Percentiles rank a stretch among this genome's conserved stretches.
Evolutionary conservation across 2,329 filamentous ascomycete species (phyloP).

Genomic region (Massarina eburnea): DNA sequence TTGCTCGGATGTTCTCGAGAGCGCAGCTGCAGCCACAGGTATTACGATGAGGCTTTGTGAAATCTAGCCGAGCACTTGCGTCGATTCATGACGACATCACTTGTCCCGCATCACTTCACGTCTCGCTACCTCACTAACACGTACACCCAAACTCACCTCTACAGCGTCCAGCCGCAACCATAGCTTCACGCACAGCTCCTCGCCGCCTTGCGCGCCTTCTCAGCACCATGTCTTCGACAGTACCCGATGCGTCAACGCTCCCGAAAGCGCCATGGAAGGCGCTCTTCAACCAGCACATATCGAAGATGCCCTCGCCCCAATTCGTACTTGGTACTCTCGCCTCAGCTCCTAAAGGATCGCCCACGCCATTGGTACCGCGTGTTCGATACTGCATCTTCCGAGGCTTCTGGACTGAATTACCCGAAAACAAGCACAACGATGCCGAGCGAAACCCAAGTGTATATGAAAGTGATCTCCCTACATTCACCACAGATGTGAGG

Average conservation of each 20-base stretch:
- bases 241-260: constrained; percentile 37
- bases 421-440: constrained; percentile 70
- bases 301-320: constrained; percentile 52
- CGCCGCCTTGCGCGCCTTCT: constrained; percentile 46
- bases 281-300: constrained; percentile 53
- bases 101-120: neutral
- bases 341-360: constrained; percentile 44
- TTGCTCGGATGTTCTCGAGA: neutral
- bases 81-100: constrained; percentile 4
- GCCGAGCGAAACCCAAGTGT: constrained; percentile 69
- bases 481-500: constrained; percentile 83
- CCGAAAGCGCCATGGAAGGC: constrained; percentile 55
- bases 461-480: constrained; percentile 76
- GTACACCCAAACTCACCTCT: neutral
- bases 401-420: constrained; percentile 77
- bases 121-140: neutral
- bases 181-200: constrained; percentile 40
- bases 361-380: constrained; percentile 52
- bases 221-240: constrained; percentile 51
- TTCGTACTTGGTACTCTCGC: constrained; percentile 56
- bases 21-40: too few species aligned
- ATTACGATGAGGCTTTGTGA: too few species aligned
- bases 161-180: constrained; percentile 29
- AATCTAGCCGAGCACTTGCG: neutral
- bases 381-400: constrained; percentile 82